Conservation (phyloP, 2,329 filamentous ascomycete genomes). For the Microsporum audouinii region DNA sequence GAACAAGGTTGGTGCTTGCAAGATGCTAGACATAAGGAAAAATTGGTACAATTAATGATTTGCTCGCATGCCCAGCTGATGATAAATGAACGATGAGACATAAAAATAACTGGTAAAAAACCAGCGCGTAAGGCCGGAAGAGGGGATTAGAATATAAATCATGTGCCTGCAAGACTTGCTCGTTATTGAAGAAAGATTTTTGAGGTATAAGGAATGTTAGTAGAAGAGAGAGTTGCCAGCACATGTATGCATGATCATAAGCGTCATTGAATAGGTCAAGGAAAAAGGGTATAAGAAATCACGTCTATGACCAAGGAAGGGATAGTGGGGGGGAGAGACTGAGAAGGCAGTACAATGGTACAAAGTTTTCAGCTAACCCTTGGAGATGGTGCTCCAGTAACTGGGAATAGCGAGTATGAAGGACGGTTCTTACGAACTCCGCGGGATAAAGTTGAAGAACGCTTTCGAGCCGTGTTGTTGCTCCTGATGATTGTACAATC, state of each 20-base stretch:
- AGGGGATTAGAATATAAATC: background rate
- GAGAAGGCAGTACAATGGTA: background rate
- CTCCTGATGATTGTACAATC: constrained; percentile 12
- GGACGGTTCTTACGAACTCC: constrained; percentile 27
- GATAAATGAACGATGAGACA: background rate
- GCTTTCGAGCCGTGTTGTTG: constrained; percentile 13
- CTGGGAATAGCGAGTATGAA: constrained; percentile 37
- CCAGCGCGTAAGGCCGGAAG: background rate
- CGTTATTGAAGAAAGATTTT: background rate
- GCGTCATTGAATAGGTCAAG: background rate
- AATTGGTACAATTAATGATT: background rate
- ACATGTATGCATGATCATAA: constrained; percentile 2
- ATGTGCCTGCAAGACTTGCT: background rate
- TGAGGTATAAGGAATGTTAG: background rate
- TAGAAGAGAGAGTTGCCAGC: background rate
- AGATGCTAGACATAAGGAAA: background rate
- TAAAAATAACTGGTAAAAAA: background rate
- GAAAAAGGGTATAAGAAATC: background rate
- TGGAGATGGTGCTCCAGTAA: constrained; percentile 16
- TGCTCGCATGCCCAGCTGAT: background rate
- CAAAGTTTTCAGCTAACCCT: background rate
- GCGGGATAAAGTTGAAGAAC: constrained; percentile 18
- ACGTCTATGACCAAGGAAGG: background rate
- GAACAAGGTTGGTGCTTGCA: background rate
- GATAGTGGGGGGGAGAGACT: background rate